Evolutionary conservation across 2,329 filamentous ascomycete genomes (phyloP).

Genomic region (Pleoardoris graminearum): DNA sequence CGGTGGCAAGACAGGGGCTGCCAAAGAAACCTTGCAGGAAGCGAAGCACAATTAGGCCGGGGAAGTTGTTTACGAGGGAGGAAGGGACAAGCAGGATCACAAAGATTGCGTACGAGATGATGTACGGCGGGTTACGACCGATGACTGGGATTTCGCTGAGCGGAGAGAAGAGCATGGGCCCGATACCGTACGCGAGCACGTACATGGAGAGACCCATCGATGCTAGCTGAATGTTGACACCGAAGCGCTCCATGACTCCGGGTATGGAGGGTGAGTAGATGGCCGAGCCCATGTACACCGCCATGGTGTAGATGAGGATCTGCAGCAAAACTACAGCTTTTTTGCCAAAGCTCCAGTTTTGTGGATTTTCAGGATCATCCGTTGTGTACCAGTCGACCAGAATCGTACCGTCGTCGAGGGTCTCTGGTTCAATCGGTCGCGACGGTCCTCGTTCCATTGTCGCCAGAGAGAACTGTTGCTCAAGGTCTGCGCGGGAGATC

Average conservation of each 20-base stretch:
- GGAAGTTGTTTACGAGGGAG: slow-evolving; percentile 64
- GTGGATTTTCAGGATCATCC: slow-evolving; percentile 45
- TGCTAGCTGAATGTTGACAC: slow-evolving; percentile 56
- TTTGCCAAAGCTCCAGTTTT: slow-evolving; percentile 45
- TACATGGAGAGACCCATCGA: slow-evolving; percentile 65
- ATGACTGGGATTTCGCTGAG: slow-evolving; percentile 68
- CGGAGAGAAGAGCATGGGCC: slow-evolving; percentile 68
- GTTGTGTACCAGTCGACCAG: slow-evolving; percentile 52
- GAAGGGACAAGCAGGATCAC: slow-evolving; percentile 68
- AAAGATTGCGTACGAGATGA: slow-evolving; percentile 69
- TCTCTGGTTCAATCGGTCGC: slow-evolving; percentile 41
- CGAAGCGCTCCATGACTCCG: slow-evolving; percentile 58
- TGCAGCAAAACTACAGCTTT: slow-evolving; percentile 43
- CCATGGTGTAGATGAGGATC: slow-evolving; percentile 63
- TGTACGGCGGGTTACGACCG: slow-evolving; percentile 70
- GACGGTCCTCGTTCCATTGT: slow-evolving; percentile 41
- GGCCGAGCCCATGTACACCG: slow-evolving; percentile 58
- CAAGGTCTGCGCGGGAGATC: slow-evolving; percentile 46
- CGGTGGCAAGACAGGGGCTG: slow-evolving; percentile 44
- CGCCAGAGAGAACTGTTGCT: slow-evolving; percentile 45
- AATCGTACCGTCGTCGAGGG: slow-evolving; percentile 43
- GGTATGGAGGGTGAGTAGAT: slow-evolving; percentile 54
- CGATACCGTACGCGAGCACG: slow-evolving; percentile 64
- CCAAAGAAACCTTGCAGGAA: slow-evolving; percentile 48
- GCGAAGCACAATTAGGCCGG: slow-evolving; percentile 62